phyloP scores from a whole-genome alignment of 768 basidiomycete genomes.

The Hericium alpestre region DNA sequence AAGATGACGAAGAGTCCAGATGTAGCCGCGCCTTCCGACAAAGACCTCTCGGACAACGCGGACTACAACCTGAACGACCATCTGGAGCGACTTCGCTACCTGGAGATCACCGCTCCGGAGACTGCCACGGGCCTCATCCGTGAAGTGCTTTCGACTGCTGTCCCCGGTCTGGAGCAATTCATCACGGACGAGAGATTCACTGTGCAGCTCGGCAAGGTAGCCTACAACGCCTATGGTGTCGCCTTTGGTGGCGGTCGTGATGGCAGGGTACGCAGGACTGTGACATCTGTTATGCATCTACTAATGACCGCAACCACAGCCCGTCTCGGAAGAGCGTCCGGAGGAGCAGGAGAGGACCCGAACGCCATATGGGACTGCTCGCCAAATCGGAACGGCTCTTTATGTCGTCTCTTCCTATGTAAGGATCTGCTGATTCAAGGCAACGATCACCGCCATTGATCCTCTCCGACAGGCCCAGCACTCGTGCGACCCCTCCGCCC shows the following conservation, averaged over 20 bases:
- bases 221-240: constrained; percentile 71
- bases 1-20: constrained; percentile 32
- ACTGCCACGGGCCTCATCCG: constrained; percentile 42
- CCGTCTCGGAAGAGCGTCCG: constrained; percentile 39
- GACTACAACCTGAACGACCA: constrained; percentile 67
- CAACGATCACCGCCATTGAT: neutral
- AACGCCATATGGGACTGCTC: constrained; percentile 64
- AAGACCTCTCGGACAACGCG: constrained; percentile 33
- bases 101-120: constrained; percentile 40
- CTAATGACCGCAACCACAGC: constrained; percentile 28
- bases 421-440: constrained; percentile 11
- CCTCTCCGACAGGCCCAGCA: constrained; percentile 41
- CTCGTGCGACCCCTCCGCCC: constrained; percentile 61
- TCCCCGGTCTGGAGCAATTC: constrained; percentile 67
- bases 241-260: constrained; percentile 54
- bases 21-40: constrained; percentile 12
- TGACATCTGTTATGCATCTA: neutral
- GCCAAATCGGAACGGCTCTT: constrained; percentile 66
- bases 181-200: constrained; percentile 54
- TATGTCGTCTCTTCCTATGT: constrained; percentile 72
- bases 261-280: constrained; percentile 43
- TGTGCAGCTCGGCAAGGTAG: constrained; percentile 56
- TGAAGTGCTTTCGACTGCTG: constrained; percentile 44
- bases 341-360: constrained; percentile 69
- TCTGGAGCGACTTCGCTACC: constrained; percentile 60